These are phyloP conservation scores for Collariella sp. DNA, from an alignment of 495 filamentous ascomycete species.

Conservation along the genomic window DNA sequence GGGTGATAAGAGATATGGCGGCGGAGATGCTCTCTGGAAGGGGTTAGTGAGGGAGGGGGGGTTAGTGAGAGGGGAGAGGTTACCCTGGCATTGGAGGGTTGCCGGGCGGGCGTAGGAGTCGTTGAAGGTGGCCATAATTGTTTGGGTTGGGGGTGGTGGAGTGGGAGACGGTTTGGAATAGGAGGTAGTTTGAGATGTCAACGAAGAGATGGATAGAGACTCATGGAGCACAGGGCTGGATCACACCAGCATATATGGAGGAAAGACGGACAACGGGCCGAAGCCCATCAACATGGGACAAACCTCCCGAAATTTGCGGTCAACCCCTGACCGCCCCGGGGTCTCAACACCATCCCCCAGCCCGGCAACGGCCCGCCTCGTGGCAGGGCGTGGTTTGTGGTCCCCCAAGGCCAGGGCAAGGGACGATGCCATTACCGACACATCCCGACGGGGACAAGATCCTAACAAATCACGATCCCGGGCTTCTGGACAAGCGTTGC, in stretches of 20 bases:
- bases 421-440: background rate
- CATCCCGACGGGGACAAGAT: background rate
- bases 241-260: background rate
- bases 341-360: background rate
- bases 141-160: background rate
- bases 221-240: background rate
- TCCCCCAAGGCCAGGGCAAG: background rate
- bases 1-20: slow-evolving; percentile 11
- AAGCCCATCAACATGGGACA: too few species aligned
- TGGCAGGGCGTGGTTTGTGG: slow-evolving; percentile 5
- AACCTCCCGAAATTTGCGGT: background rate
- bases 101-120: background rate
- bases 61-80: background rate
- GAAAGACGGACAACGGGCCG: background rate
- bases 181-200: background rate
- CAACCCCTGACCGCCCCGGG: background rate
- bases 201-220: background rate
- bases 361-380: background rate
- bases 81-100: slow-evolving; percentile 6
- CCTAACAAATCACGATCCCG: background rate
- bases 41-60: background rate
- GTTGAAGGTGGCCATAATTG: background rate
- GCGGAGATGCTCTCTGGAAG: slow-evolving; percentile 21
- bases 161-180: background rate
- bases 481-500: background rate